Conservation (phyloP, 106 monocot species). For the Amphibolis antarctica region DNA sequence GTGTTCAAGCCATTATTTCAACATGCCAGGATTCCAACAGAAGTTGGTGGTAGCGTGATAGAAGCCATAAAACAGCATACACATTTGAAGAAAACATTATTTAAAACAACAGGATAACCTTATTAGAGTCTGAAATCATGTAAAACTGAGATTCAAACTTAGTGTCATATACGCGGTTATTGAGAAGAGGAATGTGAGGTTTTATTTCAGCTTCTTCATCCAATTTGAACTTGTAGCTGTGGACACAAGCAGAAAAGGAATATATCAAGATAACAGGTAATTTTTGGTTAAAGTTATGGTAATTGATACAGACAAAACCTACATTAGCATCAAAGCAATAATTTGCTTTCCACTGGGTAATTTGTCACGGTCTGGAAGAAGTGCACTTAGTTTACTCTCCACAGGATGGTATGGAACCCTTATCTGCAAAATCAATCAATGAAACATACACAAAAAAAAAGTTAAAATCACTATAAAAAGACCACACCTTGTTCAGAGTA, state of each 20-base stretch:
- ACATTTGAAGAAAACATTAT: too few species aligned
- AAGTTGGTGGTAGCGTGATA: too few species aligned
- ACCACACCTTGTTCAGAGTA: slow-evolving; percentile 54
- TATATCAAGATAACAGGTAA: neutral
- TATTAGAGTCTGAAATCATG: slow-evolving; percentile 75
- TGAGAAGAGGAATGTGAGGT: slow-evolving; percentile 65
- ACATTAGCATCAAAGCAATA: slow-evolving; percentile 64
- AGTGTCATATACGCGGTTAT: slow-evolving; percentile 80
- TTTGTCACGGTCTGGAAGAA: slow-evolving; percentile 58
- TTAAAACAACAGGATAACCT: slow-evolving; percentile 19
- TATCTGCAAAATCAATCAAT: slow-evolving; percentile 36
- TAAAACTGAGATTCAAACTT: slow-evolving; percentile 94
- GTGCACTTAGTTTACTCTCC: slow-evolving; percentile 46
- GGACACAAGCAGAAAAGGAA: slow-evolving; percentile 4
- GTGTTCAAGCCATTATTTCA: too few species aligned
- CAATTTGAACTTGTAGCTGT: slow-evolving; percentile 86
- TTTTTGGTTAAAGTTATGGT: neutral
- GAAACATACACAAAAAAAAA: neutral
- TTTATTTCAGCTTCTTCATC: slow-evolving; percentile 87
- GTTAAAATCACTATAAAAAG: neutral
- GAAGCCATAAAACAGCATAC: too few species aligned
- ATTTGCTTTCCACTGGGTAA: slow-evolving; percentile 85
- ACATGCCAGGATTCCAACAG: too few species aligned
- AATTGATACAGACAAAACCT: neutral
- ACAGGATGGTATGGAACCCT: slow-evolving; percentile 68